Base-by-base conservation (phyloP, 805 yeast genomes). In the Suhomyces pyralidae region DNA sequence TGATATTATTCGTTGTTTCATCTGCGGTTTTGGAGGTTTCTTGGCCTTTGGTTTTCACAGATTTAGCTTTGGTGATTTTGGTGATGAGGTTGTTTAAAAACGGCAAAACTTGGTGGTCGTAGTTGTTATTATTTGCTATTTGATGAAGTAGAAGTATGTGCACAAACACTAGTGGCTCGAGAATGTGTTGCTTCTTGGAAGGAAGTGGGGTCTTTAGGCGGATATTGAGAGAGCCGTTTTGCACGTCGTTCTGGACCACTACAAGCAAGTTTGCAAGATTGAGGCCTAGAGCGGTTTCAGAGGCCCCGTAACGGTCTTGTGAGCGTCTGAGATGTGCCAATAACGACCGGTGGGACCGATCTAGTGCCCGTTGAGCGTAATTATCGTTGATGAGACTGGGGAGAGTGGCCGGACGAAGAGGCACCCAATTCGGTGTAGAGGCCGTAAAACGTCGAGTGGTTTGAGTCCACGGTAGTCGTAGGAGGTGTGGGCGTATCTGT, bases 191-290 rank as follows among this genome's bases (percentile, higher is more conserved):
- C 1, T 57, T 40, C 28, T 57, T 51, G 7, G 59, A 22, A 17
- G 60, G 53, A 1, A 60, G 40, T 2, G 20, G 42, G 22, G 24
- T 17, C 24, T 38, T 38, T 14, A 58, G 52, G 14, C 42, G 42
- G 42, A 38, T 38, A 8, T 38, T 38, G 42, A 38, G 42, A 0
- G 15, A n/a, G 36, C 36, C 36, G 36, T 32, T 14, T 7, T n/a
- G 7, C n/a, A 17, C 24, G 5, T 52, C 51, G 25, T 40, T 50
- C 36, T 53, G 53, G 19, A 52, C 43, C 7, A 32, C 30, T 4
- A 54, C 55, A 6, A 51, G 48, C 26, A 59, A 54, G 26, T 32
- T 20, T n/a, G 26, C 24, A n/a, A 46, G n/a, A 7, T 42, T 14
- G 17, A 38, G 49, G 20, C 36, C 44, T 10, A 46, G 9, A 1